A percentile compares a stretch with the other conserved stretches of the same genome.
These are phyloP conservation scores for Glycine tomentella DNA, from an alignment of 306 rosid species.

Conservation along the genomic window DNA sequence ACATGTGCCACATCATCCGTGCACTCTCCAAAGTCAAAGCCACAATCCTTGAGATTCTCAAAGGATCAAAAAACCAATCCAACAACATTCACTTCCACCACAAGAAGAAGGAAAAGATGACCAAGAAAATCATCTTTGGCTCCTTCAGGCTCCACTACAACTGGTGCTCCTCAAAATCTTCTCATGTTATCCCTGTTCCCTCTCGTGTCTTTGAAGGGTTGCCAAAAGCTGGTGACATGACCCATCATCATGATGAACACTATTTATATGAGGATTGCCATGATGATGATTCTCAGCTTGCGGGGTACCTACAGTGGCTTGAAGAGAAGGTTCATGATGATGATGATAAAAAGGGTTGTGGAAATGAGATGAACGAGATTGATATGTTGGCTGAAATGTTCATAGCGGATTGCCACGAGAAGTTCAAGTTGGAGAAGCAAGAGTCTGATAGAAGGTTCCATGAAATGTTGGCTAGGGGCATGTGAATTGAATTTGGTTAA, in stretches of 20 bases:
- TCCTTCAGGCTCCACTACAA: slow-evolving; percentile 93
- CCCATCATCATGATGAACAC: neutral
- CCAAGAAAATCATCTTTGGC: slow-evolving; percentile 64
- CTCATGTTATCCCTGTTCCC: slow-evolving; percentile 69
- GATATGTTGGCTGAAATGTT: slow-evolving; percentile 79
- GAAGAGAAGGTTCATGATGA: slow-evolving; percentile 59
- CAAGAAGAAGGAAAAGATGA: slow-evolving; percentile 8
- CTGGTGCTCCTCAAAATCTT: slow-evolving; percentile 74
- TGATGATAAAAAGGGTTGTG: neutral
- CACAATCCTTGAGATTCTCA: slow-evolving; percentile 39
- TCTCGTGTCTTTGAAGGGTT: slow-evolving; percentile 58
- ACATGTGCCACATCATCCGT: slow-evolving; percentile 61
- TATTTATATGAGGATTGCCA: neutral
- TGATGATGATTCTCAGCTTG: slow-evolving; percentile 60
- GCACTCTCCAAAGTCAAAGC: slow-evolving; percentile 66
- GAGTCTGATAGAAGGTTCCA: slow-evolving; percentile 85
- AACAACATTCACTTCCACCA: slow-evolving; percentile 31
- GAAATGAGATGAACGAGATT: slow-evolving; percentile 47
- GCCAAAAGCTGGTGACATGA: neutral
- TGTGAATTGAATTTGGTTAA: neutral
- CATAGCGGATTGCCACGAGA: slow-evolving; percentile 79
- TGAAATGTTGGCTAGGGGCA: slow-evolving; percentile 78
- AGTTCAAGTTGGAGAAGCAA: slow-evolving; percentile 84
- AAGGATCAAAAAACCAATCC: slow-evolving; percentile 35
- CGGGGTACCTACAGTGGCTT: slow-evolving; percentile 84